Evolutionary conservation across 108 stramenopile species (phyloP), one percentile per base, ranked within the genome.

Genomic region (Skeletonema marinoi): DNA sequence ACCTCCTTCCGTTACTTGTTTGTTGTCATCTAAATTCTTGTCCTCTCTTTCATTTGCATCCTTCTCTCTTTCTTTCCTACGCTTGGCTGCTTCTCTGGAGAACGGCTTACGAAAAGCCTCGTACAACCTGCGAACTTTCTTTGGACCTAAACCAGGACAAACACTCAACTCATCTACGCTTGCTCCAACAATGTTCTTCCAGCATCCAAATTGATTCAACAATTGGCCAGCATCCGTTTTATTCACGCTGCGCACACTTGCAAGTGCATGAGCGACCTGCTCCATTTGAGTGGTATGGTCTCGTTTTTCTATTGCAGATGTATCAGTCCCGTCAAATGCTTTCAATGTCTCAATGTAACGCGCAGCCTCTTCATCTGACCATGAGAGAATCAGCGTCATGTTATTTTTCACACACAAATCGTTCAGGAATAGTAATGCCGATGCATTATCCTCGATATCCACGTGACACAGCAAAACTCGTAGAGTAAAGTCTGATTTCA

Each of bases 301-400:
- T 51, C 83, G 78, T 66, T 93, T 96, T 67, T 87, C 84, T 66
- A 95, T 95, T 3, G 70, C 66, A 19, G 86, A 81, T 29, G 93
- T 85, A 74, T 96, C 92, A 66, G 93, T 96, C 10, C 94, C 89
- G 71, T 98, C 96, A 51, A 94, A 89, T 13, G 90, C 92, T 80
- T 96, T 96, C 79, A 93, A 93, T 21, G 96, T 95, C 86, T 98
- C 98, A 66, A 98, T 67, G 73, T 98, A 98, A 0, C 98, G 84
- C 2, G 96, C 98, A 7, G 92, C 92, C 81, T 98, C 98, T 66
- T 84, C 81, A 63, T 88, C 91, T 19, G 85, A 89, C 95, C 95
- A 97, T 1, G 93, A 88, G 14, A 96, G 75, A 17, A 98, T 78
- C 35, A 97, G 58, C 1, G 96, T 96, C 71, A 95, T 73, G 63